These are phyloP conservation scores for Rubroboletus pulcherrimus DNA, from an alignment of 768 basidiomycete genomes.

Conservation along the genomic window DNA sequence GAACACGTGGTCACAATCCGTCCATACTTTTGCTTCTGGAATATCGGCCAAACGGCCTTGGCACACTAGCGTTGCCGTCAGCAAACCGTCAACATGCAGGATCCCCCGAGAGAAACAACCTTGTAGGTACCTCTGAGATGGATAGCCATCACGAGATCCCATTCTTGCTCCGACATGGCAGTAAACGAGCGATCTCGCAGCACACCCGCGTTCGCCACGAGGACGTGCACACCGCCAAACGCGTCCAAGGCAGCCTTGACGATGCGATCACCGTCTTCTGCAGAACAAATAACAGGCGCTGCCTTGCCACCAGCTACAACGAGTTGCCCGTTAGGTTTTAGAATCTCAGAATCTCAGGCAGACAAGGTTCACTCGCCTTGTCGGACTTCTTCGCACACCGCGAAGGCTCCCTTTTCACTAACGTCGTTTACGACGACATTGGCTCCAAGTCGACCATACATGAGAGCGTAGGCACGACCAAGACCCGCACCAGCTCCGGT, in stretches of 20 bases:
- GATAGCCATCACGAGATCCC: conserved; percentile 88
- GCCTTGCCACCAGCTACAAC: conserved; percentile 84
- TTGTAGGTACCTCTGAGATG: conserved; percentile 93
- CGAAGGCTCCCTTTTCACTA: conserved; percentile 75
- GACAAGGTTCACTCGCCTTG: conserved; percentile 46
- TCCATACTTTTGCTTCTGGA: conserved; percentile 95
- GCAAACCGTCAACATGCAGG: not conserved
- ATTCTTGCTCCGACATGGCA: conserved; percentile 86
- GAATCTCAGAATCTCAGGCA: not conserved
- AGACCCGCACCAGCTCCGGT: conserved; percentile 96
- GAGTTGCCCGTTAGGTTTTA: not conserved
- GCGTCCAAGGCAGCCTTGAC: conserved; percentile 83
- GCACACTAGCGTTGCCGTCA: conserved; percentile 56
- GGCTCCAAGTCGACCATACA: conserved; percentile 91
- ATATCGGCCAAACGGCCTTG: conserved; percentile 94
- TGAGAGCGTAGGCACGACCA: conserved; percentile 85
- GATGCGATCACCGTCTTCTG: conserved; percentile 87
- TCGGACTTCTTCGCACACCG: conserved; percentile 84
- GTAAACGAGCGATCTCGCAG: conserved; percentile 90
- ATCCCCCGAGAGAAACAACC: conserved; percentile 34
- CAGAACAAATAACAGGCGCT: conserved; percentile 74
- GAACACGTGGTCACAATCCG: conserved; percentile 94
- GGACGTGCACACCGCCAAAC: conserved; percentile 84
- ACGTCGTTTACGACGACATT: conserved; percentile 97
- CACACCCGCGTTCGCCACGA: conserved; percentile 92